Base-by-base conservation (phyloP, 176 grass and related monocot species). In the Stipa capillata region DNA sequence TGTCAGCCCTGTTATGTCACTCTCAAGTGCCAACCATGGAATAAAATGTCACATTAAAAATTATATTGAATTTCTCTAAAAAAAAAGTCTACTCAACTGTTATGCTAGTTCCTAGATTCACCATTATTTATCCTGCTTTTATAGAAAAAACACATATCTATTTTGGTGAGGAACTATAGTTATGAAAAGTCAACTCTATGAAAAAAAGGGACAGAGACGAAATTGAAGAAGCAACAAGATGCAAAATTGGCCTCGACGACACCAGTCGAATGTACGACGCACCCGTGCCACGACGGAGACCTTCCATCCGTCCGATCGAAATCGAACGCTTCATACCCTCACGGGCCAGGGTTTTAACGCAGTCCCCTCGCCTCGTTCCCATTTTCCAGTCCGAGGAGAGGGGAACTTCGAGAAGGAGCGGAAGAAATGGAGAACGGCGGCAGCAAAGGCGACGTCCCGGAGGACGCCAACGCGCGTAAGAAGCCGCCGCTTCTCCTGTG, bases 381-480 rank as follows among this genome's bases (percentile, higher is more conserved):
- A n/a, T 6, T 67, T 24, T 37, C 64, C 20, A 6, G 2, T 67
- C 64, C 21, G 42, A 67, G 36, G 21, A 43, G 64, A 47, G 41
- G n/a, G n/a, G 15, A 67, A 15, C 64, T 40, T 42, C 37, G 21
- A 67, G 64, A 67, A 67, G 64, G 64, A 52, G 76, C 0, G 5
- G 2, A 25, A 51, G 70, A 56, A 11, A 88, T 88, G 76, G 69
- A 87, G 49, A 76, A 84, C 37, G 66, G 79, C 50, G 61, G 77
- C 74, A 39, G 51, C 51, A 55, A 81, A 68, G 77, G 85, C 73
- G 90, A 91, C 28, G 88, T 93, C 43, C 94, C 94, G 4, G 86
- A 93, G 75, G 79, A 93, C 29, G 94, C 90, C 37, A 97, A 97
- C 68, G 94, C 89, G 50, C 94, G 94, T 97, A 91, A 85, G 90